These are phyloP conservation scores for Cinnamomum chago DNA, from an alignment of 164 flowering plant species.

Conservation along the genomic window DNA sequence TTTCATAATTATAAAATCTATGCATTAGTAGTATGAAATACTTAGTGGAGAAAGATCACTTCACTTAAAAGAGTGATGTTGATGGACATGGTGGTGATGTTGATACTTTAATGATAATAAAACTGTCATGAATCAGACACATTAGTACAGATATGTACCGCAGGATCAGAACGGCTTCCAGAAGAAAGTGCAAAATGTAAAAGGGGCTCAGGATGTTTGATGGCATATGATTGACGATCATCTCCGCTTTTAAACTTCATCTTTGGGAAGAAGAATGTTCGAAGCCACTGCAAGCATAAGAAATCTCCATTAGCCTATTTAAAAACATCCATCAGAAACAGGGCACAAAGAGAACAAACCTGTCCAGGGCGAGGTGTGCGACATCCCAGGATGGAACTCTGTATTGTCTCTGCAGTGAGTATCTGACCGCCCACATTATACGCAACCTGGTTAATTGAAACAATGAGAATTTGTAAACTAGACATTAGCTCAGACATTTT, in stretches of 20 bases:
- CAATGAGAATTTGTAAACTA: not conserved
- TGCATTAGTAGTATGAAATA: too few relatives aligned
- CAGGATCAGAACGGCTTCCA: slow-evolving; percentile 96
- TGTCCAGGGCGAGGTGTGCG: slow-evolving; percentile 84
- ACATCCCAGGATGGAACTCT: slow-evolving; percentile 77
- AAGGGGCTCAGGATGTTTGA: slow-evolving; percentile 78
- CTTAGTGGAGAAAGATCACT: not conserved
- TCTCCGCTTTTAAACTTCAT: slow-evolving; percentile 66
- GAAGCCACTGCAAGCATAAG: slow-evolving; percentile 59
- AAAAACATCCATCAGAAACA: not conserved
- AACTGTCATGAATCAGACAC: not conserved
- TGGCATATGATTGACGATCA: slow-evolving; percentile 59
- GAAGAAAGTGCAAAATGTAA: slow-evolving; percentile 83
- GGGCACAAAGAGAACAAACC: slow-evolving; percentile 30
- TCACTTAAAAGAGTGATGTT: not conserved
- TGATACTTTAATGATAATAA: not conserved
- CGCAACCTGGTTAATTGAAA: slow-evolving; percentile 61
- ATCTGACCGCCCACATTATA: slow-evolving; percentile 86
- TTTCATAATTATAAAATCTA: too few relatives aligned
- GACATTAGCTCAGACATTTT: not conserved
- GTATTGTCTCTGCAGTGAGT: slow-evolving; percentile 77
- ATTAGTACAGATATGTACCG: slow-evolving; percentile 38
- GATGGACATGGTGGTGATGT: not conserved
- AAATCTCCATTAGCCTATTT: not conserved
- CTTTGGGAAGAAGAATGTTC: slow-evolving; percentile 55